Evolutionary conservation across 371 early-diverging fungal species (phyloP), one percentile per base, ranked within the genome.

Genomic region (Zychaea mexicana): DNA sequence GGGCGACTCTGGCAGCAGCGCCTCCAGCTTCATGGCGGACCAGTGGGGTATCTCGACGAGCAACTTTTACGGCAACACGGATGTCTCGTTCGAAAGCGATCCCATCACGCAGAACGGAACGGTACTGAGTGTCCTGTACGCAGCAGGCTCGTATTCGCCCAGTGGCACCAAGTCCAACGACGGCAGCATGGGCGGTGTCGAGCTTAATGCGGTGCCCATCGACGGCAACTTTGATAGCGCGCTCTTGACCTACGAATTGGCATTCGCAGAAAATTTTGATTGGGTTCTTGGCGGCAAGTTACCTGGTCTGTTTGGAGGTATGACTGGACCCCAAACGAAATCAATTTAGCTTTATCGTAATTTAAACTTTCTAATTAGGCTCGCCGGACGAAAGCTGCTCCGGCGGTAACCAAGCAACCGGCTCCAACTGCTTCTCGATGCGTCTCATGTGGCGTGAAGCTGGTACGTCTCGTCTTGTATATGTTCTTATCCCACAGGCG

Each of bases 211-310:
- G 5, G 57, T 30, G 1, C 85, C 85, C 2, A 69, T 81, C 60
- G 62, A 67, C 2, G 65, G 45, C 15, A 49, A 61, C 6, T 82
- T 70, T 32, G 73, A 83, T n/a, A 70, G 71, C 32, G 79, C 81
- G 0, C 70, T 83, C 0, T 68, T 87, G 24, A 78, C 78, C 30
- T 87, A 87, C 56, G 79, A 84, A 27, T 65, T 87, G 21, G 83
- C 81, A 19, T 87, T 87, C 65, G 84, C 79, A 24, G 55, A 54
- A 15, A 78, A 76, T 38, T 87, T 87, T 69, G 52, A 82, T 15
- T 87, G 83, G 82, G 80, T 79, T 6, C 71, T 74, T 13, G 87
- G 87, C 53, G 85, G 86, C 3, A 84, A 84, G 57, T 60, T 86
- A 21, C 86, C 86, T 24, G 83, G 83, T 28, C 62, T 83, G 17